Conservation (phyloP, 106 monocot genomes). For the Gastrodia elata region DNA sequence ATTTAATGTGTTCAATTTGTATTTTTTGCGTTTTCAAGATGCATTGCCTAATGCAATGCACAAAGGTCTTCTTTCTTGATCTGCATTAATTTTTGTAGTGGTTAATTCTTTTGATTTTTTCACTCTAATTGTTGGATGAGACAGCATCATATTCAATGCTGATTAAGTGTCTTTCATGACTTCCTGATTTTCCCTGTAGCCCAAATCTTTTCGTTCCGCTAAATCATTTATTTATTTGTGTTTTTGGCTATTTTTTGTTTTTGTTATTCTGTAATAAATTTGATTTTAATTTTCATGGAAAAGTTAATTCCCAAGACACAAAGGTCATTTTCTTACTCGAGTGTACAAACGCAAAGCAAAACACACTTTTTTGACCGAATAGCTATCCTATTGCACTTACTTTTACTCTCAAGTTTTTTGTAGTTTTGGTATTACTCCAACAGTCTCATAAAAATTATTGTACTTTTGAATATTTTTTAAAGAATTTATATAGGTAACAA, state of each 20-base stretch:
- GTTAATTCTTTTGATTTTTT: neutral
- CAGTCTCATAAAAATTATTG: too few relatives aligned
- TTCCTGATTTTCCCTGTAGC: neutral
- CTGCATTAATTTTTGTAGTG: too few relatives aligned
- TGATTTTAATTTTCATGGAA: neutral
- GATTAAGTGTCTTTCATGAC: neutral
- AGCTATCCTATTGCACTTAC: too few relatives aligned
- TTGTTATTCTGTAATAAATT: neutral
- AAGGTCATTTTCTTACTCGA: neutral
- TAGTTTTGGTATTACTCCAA: too few relatives aligned
- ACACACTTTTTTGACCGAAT: too few relatives aligned
- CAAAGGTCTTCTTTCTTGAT: neutral
- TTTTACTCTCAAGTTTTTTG: too few relatives aligned
- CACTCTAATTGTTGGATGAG: neutral
- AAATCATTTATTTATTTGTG: neutral
- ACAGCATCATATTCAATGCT: neutral
- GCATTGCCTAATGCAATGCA: neutral
- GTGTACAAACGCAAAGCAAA: too few relatives aligned
- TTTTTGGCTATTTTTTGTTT: neutral
- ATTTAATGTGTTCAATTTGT: neutral
- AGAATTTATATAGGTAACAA: too few relatives aligned
- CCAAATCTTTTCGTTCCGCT: neutral
- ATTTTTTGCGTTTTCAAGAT: neutral
- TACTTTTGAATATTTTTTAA: too few relatives aligned
- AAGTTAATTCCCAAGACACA: neutral